Evolutionary conservation across 176 grass and related monocot genomes (phyloP), one percentile per base, ranked within the genome.

Genomic region (Otatea glauca): DNA sequence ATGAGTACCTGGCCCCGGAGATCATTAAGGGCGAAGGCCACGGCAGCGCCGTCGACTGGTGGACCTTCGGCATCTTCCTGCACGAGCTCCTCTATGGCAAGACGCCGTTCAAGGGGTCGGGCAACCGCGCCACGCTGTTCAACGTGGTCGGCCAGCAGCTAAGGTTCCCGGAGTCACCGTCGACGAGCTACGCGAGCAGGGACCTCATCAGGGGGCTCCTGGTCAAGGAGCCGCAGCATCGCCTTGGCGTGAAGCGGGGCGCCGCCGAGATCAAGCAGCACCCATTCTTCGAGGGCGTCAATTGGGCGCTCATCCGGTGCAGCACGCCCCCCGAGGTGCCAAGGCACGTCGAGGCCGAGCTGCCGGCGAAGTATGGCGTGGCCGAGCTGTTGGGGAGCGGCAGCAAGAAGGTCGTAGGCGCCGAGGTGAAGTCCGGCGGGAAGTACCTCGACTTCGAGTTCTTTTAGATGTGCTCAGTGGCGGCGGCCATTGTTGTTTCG

Each of bases 1-100:
- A 97, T 67, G 94, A 97, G 76, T 97, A 97, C 86, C 90, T 97
- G 58, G 90, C 94, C 1, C 94, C 94, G 10, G 94, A 97, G 85
- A 97, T 97, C 68, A 88, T 97, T 78, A 88, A 87, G 38, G 94
- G 94, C 34, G 94, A 97, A 42, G 94, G 94, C n/a, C 92, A 97
- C 83, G 94, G 90, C 77, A 94, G 92, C 84, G 76, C 94, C 20
- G 94, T 97, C 7, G 94, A 97, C 86, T 97, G 94, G 94, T 97
- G 95, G 95, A 97, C 95, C 20, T 81, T 97, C 0, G 95, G 95
- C 27, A 85, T 94, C 63, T 97, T 97, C 90, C 54, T 94, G 29
- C 94, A 89, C 76, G 95, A 97, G 87, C 83, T 97, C 23, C 89
- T 97, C 42, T 90, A 92, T 70, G 88, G 94, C 20, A 68, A 38